These are phyloP conservation scores for Epichloe baconii DNA, from an alignment of 2,329 filamentous ascomycete genomes.

Conservation along the genomic window DNA sequence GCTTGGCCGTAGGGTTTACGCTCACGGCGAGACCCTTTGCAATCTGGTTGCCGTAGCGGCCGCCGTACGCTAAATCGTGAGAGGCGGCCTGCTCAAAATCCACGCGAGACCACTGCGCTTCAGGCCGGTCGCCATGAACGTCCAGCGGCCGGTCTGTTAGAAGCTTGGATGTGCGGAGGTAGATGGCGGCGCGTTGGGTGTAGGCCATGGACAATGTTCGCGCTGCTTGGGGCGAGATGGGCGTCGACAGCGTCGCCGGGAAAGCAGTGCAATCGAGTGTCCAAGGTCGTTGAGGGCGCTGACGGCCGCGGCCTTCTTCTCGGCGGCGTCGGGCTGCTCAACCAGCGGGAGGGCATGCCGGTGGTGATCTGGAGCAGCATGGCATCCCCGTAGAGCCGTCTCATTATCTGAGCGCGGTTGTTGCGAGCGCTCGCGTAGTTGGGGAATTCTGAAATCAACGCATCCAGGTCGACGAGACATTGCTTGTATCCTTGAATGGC, in stretches of 20 bases:
- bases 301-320: conserved; percentile 26
- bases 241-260: conserved; percentile 35
- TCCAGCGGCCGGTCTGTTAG: conserved; percentile 23
- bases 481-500: conserved; percentile 32
- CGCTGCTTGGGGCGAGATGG: conserved; percentile 50
- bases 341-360: conserved; percentile 29
- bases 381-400: conserved; percentile 49
- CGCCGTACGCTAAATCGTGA: conserved; percentile 49
- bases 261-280: conserved; percentile 43
- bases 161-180: conserved; percentile 45
- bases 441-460: conserved; percentile 44
- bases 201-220: conserved; percentile 56
- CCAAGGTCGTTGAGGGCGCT: conserved; percentile 41
- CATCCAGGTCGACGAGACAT: conserved; percentile 35
- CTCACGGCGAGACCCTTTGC: conserved; percentile 51
- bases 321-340: conserved; percentile 20
- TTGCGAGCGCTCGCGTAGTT: conserved; percentile 60
- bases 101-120: conserved; percentile 36
- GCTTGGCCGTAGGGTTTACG: conserved; percentile 55
- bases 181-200: conserved; percentile 57
- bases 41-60: conserved; percentile 51
- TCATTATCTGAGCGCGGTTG: conserved; percentile 57
- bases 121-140: conserved; percentile 26
- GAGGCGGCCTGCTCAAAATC: conserved; percentile 51
- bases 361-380: conserved; percentile 33